These are phyloP conservation scores for Talaromyces atroroseus DNA, from an alignment of 2,329 filamentous ascomycete species.

Conservation along the genomic window DNA sequence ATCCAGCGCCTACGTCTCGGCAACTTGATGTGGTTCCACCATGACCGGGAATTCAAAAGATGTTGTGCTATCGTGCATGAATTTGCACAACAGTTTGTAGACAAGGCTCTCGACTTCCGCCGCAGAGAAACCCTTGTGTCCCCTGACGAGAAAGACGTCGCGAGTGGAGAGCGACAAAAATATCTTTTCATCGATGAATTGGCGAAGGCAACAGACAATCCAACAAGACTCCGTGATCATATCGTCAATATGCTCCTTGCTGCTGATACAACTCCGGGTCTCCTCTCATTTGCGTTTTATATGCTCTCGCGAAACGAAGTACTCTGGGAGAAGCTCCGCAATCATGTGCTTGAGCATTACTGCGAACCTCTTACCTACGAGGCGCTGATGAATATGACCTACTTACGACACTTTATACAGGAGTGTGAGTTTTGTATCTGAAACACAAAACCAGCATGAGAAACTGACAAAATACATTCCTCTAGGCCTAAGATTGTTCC, in stretches of 20 bases:
- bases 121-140: constrained; percentile 25
- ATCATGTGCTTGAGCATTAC: constrained; percentile 2
- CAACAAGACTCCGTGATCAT: constrained; percentile 42
- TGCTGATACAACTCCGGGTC: constrained; percentile 48
- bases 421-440: constrained; percentile 36
- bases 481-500: constrained; percentile 42
- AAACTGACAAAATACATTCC: constrained; percentile 36
- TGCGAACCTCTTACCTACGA: constrained; percentile 25
- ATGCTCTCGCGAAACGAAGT: constrained; percentile 35
- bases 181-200: constrained; percentile 57
- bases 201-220: constrained; percentile 44
- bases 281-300: constrained; percentile 43
- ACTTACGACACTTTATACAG: constrained; percentile 12
- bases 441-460: constrained; percentile 37
- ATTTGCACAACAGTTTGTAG: constrained; percentile 54
- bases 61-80: neutral
- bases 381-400: constrained; percentile 6
- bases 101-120: constrained; percentile 59
- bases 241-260: constrained; percentile 49
- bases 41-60: neutral
- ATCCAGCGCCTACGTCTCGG: constrained; percentile 1
- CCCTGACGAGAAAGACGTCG: constrained; percentile 28
- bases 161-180: constrained; percentile 14
- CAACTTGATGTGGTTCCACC: neutral
- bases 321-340: constrained; percentile 34